Evolutionary conservation across 2,329 filamentous ascomycete genomes (phyloP), one percentile per base, ranked within the genome.

Genomic region (Shiraia bambusicola): DNA sequence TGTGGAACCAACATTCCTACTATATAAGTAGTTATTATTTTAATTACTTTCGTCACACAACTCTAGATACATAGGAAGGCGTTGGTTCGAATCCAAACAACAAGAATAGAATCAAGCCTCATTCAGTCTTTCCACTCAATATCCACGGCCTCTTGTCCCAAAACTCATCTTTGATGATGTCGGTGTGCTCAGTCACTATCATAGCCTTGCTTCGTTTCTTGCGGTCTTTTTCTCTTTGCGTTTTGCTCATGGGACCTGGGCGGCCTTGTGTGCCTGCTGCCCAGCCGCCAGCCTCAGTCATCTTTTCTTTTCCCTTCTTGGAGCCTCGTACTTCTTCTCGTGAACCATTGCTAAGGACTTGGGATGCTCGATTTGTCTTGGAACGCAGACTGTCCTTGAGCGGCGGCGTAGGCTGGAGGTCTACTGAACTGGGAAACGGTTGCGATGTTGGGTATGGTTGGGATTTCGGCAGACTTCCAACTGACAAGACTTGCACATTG

Each of bases 141-240:
- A 76, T 73, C 88, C 91, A 97, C 2, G 91, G 90, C 62, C 91
- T 78, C 58, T 78, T 79, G 50, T 88, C 79, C 93, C 93, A 98
- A 64, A 98, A 98, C 3, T 88, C 87, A 68, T 97, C 88, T 58
- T 87, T 90, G 70, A 98, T 97, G 58, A 98, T 87, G 71, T 98
- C 93, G 45, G 93, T 72, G 73, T 97, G 90, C 62, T 91, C 84
- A 27, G 94, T 77, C 26, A 88, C 80, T 32, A 98, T 83, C 37
- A 79, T 79, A 1, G 90, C 91, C 68, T 95, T 96, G 45, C 80
- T 78, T 39, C 86, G 80, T 49, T 82, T 78, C 73, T 95, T 97
- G 63, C 78, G 84, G 50, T 94, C 83, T 57, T 87, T 95, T 43
- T 96, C 88, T 14, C 77, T 72, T 60, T 94, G 88, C n/a, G 85